phyloP scores from a whole-genome alignment of 768 basidiomycete genomes.

The Suillus luteus region DNA sequence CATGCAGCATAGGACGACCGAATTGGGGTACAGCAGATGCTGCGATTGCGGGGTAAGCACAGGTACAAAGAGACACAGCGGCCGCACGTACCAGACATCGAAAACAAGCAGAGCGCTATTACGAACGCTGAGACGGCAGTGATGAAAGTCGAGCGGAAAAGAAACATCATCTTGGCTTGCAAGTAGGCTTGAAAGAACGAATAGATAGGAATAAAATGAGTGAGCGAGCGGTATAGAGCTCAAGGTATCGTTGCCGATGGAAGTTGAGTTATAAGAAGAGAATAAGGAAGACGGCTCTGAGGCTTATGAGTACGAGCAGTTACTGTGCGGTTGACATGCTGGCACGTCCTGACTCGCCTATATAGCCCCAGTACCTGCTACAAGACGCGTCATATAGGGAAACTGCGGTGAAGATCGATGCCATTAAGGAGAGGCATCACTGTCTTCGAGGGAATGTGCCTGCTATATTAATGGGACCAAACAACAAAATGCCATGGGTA shows the following conservation, averaged over 20 bases:
- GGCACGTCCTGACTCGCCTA: neutral
- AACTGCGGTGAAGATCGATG: neutral
- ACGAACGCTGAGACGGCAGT: slow-evolving; percentile 12
- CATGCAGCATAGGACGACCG: slow-evolving; percentile 18
- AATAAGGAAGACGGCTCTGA: neutral
- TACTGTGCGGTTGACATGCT: neutral
- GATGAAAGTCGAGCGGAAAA: slow-evolving; percentile 26
- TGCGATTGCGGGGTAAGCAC: neutral
- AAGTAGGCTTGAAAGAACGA: slow-evolving; percentile 1
- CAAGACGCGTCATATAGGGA: slow-evolving; percentile 22
- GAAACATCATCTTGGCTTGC: slow-evolving; percentile 22
- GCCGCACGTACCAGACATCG: slow-evolving; percentile 18
- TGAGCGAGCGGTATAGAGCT: neutral
- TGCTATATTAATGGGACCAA: slow-evolving; percentile 4
- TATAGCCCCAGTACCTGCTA: slow-evolving; percentile 4
- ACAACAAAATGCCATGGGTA: slow-evolving; percentile 18
- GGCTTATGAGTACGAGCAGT: slow-evolving; percentile 18
- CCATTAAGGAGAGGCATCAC: neutral
- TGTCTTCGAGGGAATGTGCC: slow-evolving; percentile 7
- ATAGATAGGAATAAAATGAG: neutral
- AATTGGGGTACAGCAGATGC: slow-evolving; percentile 26
- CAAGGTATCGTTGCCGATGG: neutral
- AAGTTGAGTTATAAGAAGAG: slow-evolving; percentile 6
- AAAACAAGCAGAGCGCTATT: slow-evolving; percentile 16
- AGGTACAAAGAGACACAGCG: neutral